Evolutionary conservation across 345 rosid species (phyloP).

Genomic region (Cochlearia excelsa): DNA sequence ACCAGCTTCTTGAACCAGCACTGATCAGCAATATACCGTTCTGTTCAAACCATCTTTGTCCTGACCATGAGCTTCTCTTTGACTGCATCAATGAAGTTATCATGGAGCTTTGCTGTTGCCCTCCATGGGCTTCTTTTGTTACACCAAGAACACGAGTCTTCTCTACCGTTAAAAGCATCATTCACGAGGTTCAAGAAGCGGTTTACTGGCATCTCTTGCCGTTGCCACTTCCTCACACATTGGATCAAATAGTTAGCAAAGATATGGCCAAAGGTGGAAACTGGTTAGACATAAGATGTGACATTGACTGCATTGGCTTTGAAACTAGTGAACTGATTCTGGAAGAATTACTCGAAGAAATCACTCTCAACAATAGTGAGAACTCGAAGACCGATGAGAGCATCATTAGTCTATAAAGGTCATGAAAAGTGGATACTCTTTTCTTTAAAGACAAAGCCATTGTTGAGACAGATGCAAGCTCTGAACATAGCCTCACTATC

Average conservation of each 20-base stretch:
- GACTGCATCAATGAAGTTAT: conserved; percentile 80
- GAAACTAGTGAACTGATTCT: conserved; percentile 64
- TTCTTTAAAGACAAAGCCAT: conserved; percentile 20
- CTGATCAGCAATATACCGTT: conserved; percentile 54
- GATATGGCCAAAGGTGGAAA: conserved; percentile 64
- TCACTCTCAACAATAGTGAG: conserved; percentile 25
- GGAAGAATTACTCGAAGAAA: conserved; percentile 59
- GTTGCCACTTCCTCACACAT: conserved; percentile 58
- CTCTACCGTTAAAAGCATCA: conserved; percentile 46
- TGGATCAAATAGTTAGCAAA: conserved; percentile 76
- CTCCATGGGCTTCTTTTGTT: conserved; percentile 50
- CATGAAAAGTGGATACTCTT: conserved; percentile 9
- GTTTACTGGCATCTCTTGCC: conserved; percentile 71
- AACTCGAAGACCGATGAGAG: conserved; percentile 35
- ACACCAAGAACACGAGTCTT: conserved; percentile 51
- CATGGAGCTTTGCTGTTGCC: conserved; percentile 59
- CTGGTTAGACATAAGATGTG: conserved; percentile 76
- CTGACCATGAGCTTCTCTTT: conserved; percentile 62
- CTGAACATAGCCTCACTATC: conserved; percentile 17
- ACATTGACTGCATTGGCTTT: conserved; percentile 46
- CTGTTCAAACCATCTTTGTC: conserved; percentile 55
- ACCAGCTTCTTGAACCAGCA: conserved; percentile 65
- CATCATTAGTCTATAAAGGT: conserved; percentile 24
- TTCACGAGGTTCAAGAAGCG: conserved; percentile 60
- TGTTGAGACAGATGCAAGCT: conserved; percentile 18